Conservation (phyloP, 108 stramenopile species). For the Mediolabrus comicus region DNA sequence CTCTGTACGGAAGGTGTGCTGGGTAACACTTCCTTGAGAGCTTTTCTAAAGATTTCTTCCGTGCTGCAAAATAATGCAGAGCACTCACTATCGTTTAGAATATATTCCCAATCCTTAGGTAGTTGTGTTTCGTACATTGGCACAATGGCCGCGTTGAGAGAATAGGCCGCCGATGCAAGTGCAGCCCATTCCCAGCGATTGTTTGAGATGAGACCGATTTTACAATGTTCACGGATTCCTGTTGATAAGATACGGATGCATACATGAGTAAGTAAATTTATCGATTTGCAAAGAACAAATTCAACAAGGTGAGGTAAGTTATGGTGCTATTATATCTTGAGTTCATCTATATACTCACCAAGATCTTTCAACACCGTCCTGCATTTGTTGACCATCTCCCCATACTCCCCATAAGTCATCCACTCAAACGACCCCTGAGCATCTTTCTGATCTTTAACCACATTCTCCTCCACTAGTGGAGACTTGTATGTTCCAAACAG, state of each 20-base stretch:
- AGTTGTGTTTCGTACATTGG: slow-evolving; percentile 95
- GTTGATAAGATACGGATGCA: background rate
- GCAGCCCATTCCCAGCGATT: slow-evolving; percentile 96
- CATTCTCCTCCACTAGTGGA: slow-evolving; percentile 23
- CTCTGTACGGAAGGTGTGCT: slow-evolving; percentile 71
- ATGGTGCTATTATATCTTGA: too few relatives aligned
- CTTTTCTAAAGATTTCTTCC: slow-evolving; percentile 78
- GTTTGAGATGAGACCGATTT: slow-evolving; percentile 91
- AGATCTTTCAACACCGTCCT: slow-evolving; percentile 79
- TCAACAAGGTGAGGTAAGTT: too few relatives aligned
- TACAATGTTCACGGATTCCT: slow-evolving; percentile 69
- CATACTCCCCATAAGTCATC: slow-evolving; percentile 78
- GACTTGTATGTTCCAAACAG: slow-evolving; percentile 73
- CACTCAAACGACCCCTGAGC: slow-evolving; percentile 57
- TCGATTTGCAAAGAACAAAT: slow-evolving; percentile 1
- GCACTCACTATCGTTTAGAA: slow-evolving; percentile 89
- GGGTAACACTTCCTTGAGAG: slow-evolving; percentile 73
- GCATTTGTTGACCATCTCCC: slow-evolving; percentile 55
- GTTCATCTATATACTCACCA: slow-evolving; percentile 68
- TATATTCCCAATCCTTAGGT: slow-evolving; percentile 92
- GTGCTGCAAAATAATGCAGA: slow-evolving; percentile 82
- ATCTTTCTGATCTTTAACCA: slow-evolving; percentile 32
- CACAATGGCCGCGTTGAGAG: slow-evolving; percentile 88
- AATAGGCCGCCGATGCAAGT: slow-evolving; percentile 85
- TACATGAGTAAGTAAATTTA: background rate